Base-by-base conservation (phyloP, 352 stramenopile species). In the Globisporangium okanoganense region DNA sequence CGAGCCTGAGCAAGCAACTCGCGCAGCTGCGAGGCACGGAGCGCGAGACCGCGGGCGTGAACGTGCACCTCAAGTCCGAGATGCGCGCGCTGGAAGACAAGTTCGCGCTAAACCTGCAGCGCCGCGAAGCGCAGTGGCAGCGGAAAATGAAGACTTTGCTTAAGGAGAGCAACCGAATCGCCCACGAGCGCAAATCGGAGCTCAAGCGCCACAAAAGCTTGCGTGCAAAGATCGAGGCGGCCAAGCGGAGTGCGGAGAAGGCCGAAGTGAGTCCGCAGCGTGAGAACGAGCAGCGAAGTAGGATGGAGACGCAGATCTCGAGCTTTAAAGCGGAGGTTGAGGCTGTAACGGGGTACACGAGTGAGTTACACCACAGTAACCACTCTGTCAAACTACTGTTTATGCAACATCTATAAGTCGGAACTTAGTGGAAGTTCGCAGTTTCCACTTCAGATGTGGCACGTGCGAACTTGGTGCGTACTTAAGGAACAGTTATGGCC, bases 71-170 rank as follows among this genome's bases (percentile, higher is more conserved):
- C 0, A 75, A 81, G 22, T 58, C 66, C 0, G 70, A 87, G n/a
- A 22, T 91, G 0, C 70, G 78, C 27, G 65, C 70, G 20, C 61
- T 80, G 53, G 62, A 87, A 36, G 80, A 90, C 47, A 87, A 78
- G 25, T 66, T 80, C n/a, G 50, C 63, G 9, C 41, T 59, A 6
- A 75, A 87, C 12, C 18, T 80, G 52, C 72, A 76, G 14, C 71
- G 66, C 0, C 57, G 56, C 0, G 73, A 85, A 52, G 27, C 38
- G 3, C 60, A 73, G 38, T 70, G 75, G 3, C 62, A 80, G 44
- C 70, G 76, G 5, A 88, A 86, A 51, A 71, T 88, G 13, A 73
- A 85, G 9, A 58, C 66, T 40, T 55, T 89, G 9, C 58, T 89
- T 22, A 72, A 69, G 27, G 79, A 88, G 27, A 61, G 70, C 13